Percentiles rank a stretch among this genome's conserved stretches.
Evolutionary conservation across 495 filamentous ascomycete genomes (phyloP).

Genomic region (Neurospora sp.): DNA sequence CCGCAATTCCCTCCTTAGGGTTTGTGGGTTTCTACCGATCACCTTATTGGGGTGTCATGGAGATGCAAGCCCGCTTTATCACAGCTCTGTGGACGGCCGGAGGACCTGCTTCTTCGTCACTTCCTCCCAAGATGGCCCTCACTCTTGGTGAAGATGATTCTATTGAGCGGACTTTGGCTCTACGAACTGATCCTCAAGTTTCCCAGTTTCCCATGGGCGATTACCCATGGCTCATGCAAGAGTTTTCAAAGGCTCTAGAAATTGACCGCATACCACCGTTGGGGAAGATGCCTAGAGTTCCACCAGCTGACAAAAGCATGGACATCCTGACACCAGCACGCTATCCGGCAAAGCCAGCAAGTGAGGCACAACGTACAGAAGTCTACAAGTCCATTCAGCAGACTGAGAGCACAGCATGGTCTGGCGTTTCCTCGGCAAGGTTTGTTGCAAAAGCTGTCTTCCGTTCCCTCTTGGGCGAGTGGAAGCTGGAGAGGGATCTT

Average conservation of each 20-base stretch:
- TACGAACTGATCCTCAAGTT: conserved; percentile 30
- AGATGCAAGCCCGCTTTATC: conserved; percentile 71
- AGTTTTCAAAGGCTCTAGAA: conserved; percentile 46
- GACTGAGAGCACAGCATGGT: conserved; percentile 23
- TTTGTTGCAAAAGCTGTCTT: conserved; percentile 59
- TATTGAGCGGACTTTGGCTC: conserved; percentile 31
- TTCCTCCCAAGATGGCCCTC: conserved; percentile 12
- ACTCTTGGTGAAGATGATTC: conserved; percentile 31
- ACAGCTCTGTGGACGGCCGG: conserved; percentile 33
- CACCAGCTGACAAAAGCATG: conserved; percentile 29
- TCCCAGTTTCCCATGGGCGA: conserved; percentile 77
- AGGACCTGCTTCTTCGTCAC: conserved; percentile 11
- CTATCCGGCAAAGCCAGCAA: conserved; percentile 20
- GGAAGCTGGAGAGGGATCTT: conserved; percentile 48
- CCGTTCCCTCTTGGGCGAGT: conserved; percentile 61
- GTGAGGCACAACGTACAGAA: conserved; percentile 12
- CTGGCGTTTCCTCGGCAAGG: conserved; percentile 23
- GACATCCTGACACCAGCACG: conserved; percentile 36
- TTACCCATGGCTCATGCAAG: conserved; percentile 69
- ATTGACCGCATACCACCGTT: conserved; percentile 24
- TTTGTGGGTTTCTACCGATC: conserved; percentile 83
- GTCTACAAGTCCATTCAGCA: conserved; percentile 19
- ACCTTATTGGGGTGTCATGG: conserved; percentile 80
- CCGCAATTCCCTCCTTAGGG: conserved; percentile 51
- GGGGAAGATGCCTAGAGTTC: conserved; percentile 18